Percentiles rank a stretch among this genome's conserved stretches.
phyloP scores from a whole-genome alignment of 306 rosid species.

The Vigna mungo region DNA sequence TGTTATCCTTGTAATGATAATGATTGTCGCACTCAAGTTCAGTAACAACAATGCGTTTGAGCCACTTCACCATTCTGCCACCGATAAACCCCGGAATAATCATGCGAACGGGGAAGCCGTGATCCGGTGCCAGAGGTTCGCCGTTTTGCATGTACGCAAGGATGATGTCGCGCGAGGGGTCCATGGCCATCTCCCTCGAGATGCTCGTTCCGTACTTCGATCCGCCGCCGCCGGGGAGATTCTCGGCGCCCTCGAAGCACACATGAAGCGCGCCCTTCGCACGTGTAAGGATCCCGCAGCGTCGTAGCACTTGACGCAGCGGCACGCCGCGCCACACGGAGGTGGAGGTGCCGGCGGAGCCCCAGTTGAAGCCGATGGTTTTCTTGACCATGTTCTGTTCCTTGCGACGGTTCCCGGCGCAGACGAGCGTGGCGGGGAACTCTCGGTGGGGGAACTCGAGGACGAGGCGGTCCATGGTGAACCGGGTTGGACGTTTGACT shows the following conservation, averaged over 20 bases:
- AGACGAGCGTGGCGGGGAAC: constrained; percentile 67
- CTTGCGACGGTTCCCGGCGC: constrained; percentile 86
- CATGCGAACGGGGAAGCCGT: constrained; percentile 84
- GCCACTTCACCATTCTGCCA: constrained; percentile 92
- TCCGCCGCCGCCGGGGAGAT: constrained; percentile 92
- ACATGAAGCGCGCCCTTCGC: constrained; percentile 66
- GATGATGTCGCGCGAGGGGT: constrained; percentile 73
- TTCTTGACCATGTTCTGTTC: constrained; percentile 85
- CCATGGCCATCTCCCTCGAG: constrained; percentile 69
- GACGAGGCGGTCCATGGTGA: constrained; percentile 67
- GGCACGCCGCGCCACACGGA: constrained; percentile 77
- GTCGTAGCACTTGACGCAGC: constrained; percentile 51
- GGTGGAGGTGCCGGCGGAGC: constrained; percentile 71
- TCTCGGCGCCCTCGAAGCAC: constrained; percentile 85
- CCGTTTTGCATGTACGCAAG: constrained; percentile 90
- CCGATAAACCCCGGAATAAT: constrained; percentile 88
- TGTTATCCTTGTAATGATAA: constrained; percentile 77
- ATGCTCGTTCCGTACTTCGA: constrained; percentile 80
- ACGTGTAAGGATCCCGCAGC: constrained; percentile 63
- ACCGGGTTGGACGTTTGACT: constrained; percentile 58
- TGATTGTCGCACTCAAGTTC: constrained; percentile 58
- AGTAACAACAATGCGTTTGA: constrained; percentile 74
- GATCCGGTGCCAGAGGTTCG: constrained; percentile 69
- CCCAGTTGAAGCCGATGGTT: constrained; percentile 89
- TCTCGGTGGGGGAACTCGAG: constrained; percentile 63